Evolutionary conservation across 768 basidiomycete species (phyloP).

Genomic region (Crassisporium funariophilum): DNA sequence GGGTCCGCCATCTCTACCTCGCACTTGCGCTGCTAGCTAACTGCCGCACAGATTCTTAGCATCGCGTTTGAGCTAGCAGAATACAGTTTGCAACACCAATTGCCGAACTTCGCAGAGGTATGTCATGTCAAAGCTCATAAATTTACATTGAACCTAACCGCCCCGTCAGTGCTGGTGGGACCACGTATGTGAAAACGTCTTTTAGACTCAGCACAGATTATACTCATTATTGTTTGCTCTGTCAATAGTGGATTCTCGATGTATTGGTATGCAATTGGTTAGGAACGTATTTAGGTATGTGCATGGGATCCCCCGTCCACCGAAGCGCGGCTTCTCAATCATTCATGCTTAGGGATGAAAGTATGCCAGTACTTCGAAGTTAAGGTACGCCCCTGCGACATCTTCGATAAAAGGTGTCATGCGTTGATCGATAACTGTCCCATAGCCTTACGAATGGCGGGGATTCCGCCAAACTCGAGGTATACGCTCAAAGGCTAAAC

Average conservation of each 20-base stretch:
- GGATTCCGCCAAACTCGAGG: conserved; percentile 79
- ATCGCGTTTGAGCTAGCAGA: conserved; percentile 88
- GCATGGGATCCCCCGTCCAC: conserved; percentile 8
- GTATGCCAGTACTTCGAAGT: conserved; percentile 87
- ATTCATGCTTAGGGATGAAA: conserved; percentile 67
- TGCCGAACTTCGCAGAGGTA: conserved; percentile 89
- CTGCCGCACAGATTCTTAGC: conserved; percentile 67
- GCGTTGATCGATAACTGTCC: conserved; percentile 14
- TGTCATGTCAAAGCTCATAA: conserved; percentile 23
- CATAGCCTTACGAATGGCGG: conserved; percentile 82
- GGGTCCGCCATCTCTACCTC: conserved; percentile 51
- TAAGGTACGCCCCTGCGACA: conserved; percentile 51
- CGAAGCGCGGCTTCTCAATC: conserved; percentile 14
- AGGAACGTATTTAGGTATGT: conserved; percentile 76
- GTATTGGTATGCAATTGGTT: conserved; percentile 89
- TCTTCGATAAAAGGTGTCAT: conserved; percentile 12
- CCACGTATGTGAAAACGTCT: conserved; percentile 65
- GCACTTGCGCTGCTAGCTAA: conserved; percentile 11
- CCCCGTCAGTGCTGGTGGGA: conserved; percentile 85
- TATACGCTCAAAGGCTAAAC: conserved; percentile 74
- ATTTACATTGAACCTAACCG: conserved; percentile 14
- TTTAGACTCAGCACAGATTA: conserved; percentile 4
- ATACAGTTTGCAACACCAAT: conserved; percentile 84
- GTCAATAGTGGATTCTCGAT: conserved; percentile 77
- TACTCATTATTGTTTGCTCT: conserved; percentile 7